Conservation (phyloP, 108 stramenopile genomes). For the Seminavis robusta region DNA sequence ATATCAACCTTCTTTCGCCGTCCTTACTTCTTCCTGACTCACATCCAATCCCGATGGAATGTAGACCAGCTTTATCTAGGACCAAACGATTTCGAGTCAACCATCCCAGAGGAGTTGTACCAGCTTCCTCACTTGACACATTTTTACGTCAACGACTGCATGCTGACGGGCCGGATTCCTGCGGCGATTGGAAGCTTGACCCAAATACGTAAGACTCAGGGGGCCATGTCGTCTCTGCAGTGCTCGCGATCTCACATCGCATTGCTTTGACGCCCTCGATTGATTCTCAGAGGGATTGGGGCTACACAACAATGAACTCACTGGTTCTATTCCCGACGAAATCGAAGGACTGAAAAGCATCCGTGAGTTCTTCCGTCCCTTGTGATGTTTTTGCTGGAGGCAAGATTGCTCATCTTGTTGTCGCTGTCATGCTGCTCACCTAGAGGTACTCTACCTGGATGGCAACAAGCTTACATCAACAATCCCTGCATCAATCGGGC, state of each 20-base stretch:
- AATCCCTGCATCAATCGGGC: slow-evolving; percentile 15
- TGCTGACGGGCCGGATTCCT: slow-evolving; percentile 51
- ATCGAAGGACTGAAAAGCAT: slow-evolving; percentile 24
- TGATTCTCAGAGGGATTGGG: slow-evolving; percentile 15
- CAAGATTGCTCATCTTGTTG: neutral
- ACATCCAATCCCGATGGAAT: neutral
- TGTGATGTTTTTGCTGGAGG: no score
- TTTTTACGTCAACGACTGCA: slow-evolving; percentile 41
- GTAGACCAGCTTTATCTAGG: slow-evolving; percentile 20
- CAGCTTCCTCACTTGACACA: slow-evolving; percentile 23
- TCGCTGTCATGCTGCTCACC: neutral
- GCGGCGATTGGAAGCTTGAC: slow-evolving; percentile 38
- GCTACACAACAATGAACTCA: slow-evolving; percentile 59
- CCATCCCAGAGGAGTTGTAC: slow-evolving; percentile 9
- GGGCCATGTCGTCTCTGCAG: neutral
- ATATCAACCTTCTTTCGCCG: neutral
- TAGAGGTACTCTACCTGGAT: slow-evolving; percentile 23
- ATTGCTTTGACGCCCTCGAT: no score
- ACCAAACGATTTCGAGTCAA: slow-evolving; percentile 5
- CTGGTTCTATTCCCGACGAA: slow-evolving; percentile 56
- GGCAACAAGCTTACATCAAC: slow-evolving; percentile 27
- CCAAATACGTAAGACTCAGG: slow-evolving; percentile 11
- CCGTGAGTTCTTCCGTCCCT: no score
- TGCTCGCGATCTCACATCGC: no score
- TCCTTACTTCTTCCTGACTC: slow-evolving; percentile 12